Base-by-base conservation (phyloP, 495 filamentous ascomycete species). In the Articulospora tetracladia region DNA sequence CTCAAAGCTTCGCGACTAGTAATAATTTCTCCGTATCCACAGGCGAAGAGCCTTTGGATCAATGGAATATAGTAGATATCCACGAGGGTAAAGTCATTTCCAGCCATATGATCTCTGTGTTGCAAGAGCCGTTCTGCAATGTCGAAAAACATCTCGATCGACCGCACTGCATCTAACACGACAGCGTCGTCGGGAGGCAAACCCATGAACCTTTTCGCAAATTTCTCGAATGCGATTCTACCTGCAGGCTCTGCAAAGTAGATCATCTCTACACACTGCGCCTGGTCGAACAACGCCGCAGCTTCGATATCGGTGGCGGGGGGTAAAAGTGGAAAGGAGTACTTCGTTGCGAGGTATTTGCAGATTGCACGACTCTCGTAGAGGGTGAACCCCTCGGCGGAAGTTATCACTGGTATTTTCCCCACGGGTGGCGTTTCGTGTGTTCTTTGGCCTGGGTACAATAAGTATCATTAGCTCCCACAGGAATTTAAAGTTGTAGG, bases 291-390 rank as follows among this genome's bases (percentile, higher is more conserved):
- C 55, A 74, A 67, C 57, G 74, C 74, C 44, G 59, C 51, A 59
- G 72, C 72, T 65, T 77, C 68, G 67, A 74, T 46, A 67, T 75
- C 73, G 19, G 71, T 70, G 59, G 63, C 63, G n/a, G 69, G 47
- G 52, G 73, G 73, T 52, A 76, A 62, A 63, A 75, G 70, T 58
- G 69, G 59, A 62, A 66, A 62, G 55, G 54, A 62, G 73, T 75
- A 75, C 61, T 73, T 75, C 28, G 47, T 69, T 55, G 74, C 70
- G 68, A 77, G 74, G 68, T 76, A 75, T 66, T 72, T 74, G 72
- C 74, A 77, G 69, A 77, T 75, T 57, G 74, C 72, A 54, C 74
- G 74, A 65, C 72, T 75, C 64, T 76, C 74, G 70, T 76, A 73
- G 63, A 76, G 73, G 59, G 69, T 70, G 70, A 75, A 72, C 23